Conservation (phyloP, 768 basidiomycete genomes). For the Serendipita sp. region DNA sequence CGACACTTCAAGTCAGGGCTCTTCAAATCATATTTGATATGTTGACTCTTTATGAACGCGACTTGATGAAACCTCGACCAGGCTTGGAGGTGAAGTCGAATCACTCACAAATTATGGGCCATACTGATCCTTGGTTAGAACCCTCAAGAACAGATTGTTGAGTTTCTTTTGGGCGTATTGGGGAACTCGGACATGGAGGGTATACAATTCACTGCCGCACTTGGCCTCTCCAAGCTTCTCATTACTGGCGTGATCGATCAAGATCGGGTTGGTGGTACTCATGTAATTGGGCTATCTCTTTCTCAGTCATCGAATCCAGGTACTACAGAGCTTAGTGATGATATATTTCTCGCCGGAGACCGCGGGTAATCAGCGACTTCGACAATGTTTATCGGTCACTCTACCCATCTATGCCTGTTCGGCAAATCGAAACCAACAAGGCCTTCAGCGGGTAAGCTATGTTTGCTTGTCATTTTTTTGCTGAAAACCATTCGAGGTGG, state of each 20-base stretch:
- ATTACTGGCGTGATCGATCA: constrained; percentile 61
- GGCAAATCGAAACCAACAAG: constrained; percentile 51
- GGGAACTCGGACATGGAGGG: constrained; percentile 39
- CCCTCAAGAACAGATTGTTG: constrained; percentile 44
- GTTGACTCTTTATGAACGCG: constrained; percentile 65
- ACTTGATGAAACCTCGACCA: constrained; percentile 31
- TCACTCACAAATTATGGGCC: constrained; percentile 7
- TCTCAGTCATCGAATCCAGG: constrained; percentile 17
- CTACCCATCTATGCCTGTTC: constrained; percentile 77
- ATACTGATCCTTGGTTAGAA: neutral
- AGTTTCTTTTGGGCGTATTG: constrained; percentile 43
- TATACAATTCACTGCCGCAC: constrained; percentile 54
- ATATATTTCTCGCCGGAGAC: constrained; percentile 72
- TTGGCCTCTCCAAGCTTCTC: constrained; percentile 78
- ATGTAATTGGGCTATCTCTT: neutral
- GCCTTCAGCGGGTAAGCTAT: constrained; percentile 46
- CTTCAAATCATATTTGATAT: constrained; percentile 75
- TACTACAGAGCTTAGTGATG: constrained; percentile 33
- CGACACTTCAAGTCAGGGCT: constrained; percentile 49
- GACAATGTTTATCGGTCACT: constrained; percentile 78
- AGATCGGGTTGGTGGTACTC: constrained; percentile 34
- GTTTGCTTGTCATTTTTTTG: constrained; percentile 8
- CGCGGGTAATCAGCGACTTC: constrained; percentile 59
- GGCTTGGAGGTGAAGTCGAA: constrained; percentile 18
- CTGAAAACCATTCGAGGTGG: constrained; percentile 19